Base-by-base conservation (phyloP, 148 eudicot genomes). In the Rhododendron ferrugineum region DNA sequence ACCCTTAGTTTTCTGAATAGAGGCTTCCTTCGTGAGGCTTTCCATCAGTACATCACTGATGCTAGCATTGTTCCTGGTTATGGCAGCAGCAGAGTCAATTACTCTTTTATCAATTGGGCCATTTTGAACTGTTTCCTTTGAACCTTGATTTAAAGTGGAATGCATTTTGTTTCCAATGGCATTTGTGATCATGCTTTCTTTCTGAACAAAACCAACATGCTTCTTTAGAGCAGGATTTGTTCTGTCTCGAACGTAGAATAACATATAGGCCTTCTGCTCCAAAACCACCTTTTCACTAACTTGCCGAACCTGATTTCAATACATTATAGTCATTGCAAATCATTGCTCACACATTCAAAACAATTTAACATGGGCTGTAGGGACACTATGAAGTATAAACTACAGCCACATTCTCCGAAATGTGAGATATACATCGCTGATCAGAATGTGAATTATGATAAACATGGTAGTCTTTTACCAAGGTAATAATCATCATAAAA, bases 231-330 rank as follows among this genome's bases (percentile, higher is more conserved):
- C 73, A 80, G 78, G 52, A 44, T 87, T 90, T 86, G 84, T 92
- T 83, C 86, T 88, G 88, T 97, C 96, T 37, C 94, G 91, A 42
- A 94, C 93, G 88, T 95, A 97, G 82, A 97, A 95, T 79, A 97
- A 78, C 96, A 97, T 95, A 85, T 97, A 97, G n/a, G 99, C 99
- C 89, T 94, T 97, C 90, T 97, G 96, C 84, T 92, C 94, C 90
- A 97, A 88, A 82, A 97, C 98, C 56, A 72, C 85, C 84, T 85
- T 93, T 88, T 95, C 98, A 89, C 90, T 91, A 32, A 94, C 98
- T 90, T 93, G 95, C 85, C 83, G 46, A 84, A 97, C 99, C 99
- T 97, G 85, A 83, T 85, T 56, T 40, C 74, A 85, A 83, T 78
- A 89, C 16, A 77, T 44, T 46, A 44, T 5, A 44, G 58, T 76